These are phyloP conservation scores for Ustilago trichophora DNA, from an alignment of 1,284 basidiomycete genomes.

Conservation along the genomic window DNA sequence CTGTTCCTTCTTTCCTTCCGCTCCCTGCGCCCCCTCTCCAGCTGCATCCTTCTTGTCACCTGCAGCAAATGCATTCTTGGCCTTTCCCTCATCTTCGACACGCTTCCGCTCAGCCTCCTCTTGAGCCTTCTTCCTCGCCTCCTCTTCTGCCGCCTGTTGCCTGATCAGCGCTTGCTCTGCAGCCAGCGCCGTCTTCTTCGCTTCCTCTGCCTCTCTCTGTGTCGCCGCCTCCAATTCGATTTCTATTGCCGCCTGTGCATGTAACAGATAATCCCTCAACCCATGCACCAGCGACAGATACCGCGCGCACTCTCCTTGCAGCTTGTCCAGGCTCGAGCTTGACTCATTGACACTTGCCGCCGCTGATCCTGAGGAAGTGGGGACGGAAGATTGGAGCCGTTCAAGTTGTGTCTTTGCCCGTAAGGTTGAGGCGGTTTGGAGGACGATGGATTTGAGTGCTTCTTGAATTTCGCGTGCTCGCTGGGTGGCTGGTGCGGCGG, in stretches of 20 bases:
- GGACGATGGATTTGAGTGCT: slow-evolving; percentile 40
- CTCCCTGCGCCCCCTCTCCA: background rate
- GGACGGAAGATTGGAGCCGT: slow-evolving; percentile 11
- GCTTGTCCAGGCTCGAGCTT: slow-evolving; percentile 23
- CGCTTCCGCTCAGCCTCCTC: slow-evolving; percentile 9
- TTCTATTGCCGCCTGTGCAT: slow-evolving; percentile 41
- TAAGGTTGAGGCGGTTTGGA: slow-evolving; percentile 39
- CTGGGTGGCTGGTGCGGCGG: slow-evolving; percentile 5
- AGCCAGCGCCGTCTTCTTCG: slow-evolving; percentile 18
- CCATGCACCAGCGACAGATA: slow-evolving; percentile 42
- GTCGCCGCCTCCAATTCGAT: slow-evolving; percentile 45
- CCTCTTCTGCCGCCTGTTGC: slow-evolving; percentile 23
- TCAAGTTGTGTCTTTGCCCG: slow-evolving; percentile 36
- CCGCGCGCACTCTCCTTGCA: slow-evolving; percentile 31
- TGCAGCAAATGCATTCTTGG: background rate
- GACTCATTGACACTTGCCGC: slow-evolving; percentile 9
- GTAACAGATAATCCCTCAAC: slow-evolving; percentile 35
- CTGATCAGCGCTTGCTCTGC: slow-evolving; percentile 25
- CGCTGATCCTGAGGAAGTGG: slow-evolving; percentile 8
- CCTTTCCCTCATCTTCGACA: background rate
- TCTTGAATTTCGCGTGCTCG: slow-evolving; percentile 38
- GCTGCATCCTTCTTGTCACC: background rate
- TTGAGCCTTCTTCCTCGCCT: slow-evolving; percentile 4
- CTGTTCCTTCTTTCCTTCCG: background rate
- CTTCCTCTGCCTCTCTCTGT: slow-evolving; percentile 35